Evolutionary conservation across 2,329 filamentous ascomycete genomes (phyloP).

Genomic region (Neonectria hederae): DNA sequence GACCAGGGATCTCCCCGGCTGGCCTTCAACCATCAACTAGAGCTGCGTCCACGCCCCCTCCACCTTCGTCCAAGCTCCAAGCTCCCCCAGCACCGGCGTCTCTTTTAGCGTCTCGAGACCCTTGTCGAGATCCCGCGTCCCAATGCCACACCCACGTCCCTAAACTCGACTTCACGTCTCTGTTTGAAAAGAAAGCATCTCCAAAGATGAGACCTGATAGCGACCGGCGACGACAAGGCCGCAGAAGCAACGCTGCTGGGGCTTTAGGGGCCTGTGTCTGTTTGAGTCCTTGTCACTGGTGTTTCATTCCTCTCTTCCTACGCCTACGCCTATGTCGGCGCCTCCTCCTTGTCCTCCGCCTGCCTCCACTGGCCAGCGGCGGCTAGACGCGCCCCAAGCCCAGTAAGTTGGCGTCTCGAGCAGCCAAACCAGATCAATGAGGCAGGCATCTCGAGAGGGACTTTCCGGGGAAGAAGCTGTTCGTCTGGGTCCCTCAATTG

Average conservation of each 20-base stretch:
- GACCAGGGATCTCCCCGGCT: constrained; percentile 39
- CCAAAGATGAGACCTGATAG: constrained; percentile 21
- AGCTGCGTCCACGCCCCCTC: constrained; percentile 37
- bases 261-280: constrained; percentile 1
- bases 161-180: constrained; percentile 42
- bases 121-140: constrained; percentile 44
- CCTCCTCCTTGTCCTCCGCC: neutral
- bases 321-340: neutral
- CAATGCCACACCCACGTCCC: constrained; percentile 44
- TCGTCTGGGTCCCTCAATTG: constrained; percentile 31
- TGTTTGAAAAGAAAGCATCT: constrained; percentile 30
- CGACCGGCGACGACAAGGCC: neutral
- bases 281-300: neutral
- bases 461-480: constrained; percentile 23
- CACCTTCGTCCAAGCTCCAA: constrained; percentile 34
- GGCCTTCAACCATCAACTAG: constrained; percentile 23
- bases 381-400: constrained; percentile 20
- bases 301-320: constrained; percentile 7
- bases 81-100: constrained; percentile 39
- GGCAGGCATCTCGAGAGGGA: constrained; percentile 25
- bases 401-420: constrained; percentile 2
- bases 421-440: constrained; percentile 23
- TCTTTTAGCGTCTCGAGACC: constrained; percentile 41
- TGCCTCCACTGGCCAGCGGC: constrained; percentile 15
- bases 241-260: constrained; percentile 11